These are phyloP conservation scores for Zasmidium cellare DNA, from an alignment of 2,329 filamentous ascomycete genomes.

Conservation along the genomic window DNA sequence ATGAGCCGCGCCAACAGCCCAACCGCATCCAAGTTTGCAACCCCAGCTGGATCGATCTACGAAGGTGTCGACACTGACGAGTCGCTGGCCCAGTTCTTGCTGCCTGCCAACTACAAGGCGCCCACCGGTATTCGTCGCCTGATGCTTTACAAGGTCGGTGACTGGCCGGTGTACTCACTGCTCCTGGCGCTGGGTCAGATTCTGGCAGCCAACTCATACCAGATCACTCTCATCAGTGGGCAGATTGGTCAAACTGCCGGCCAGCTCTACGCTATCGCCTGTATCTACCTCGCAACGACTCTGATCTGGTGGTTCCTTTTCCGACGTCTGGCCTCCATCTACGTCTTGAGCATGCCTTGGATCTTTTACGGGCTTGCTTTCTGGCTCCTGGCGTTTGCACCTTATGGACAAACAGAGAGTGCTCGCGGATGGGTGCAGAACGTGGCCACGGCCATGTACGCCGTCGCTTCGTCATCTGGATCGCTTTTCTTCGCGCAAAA, in stretches of 20 bases:
- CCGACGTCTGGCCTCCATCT: constrained; percentile 57
- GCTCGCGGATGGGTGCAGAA: constrained; percentile 59
- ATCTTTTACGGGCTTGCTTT: constrained; percentile 64
- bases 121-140: constrained; percentile 57
- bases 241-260: constrained; percentile 59
- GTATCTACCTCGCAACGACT: constrained; percentile 59
- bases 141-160: constrained; percentile 59
- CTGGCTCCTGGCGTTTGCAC: constrained; percentile 62
- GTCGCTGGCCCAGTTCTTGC: constrained; percentile 54
- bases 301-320: constrained; percentile 65
- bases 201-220: constrained; percentile 66
- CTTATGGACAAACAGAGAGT: constrained; percentile 47
- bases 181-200: constrained; percentile 64
- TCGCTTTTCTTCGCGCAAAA: constrained; percentile 68
- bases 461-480: constrained; percentile 62
- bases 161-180: constrained; percentile 65
- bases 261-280: constrained; percentile 62
- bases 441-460: constrained; percentile 62
- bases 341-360: constrained; percentile 62
- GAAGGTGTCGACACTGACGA: constrained; percentile 42
- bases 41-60: constrained; percentile 43
- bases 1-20: constrained; percentile 50
- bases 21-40: constrained; percentile 29
- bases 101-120: constrained; percentile 57
- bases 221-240: constrained; percentile 67